Conservation (phyloP, 345 rosid genomes). For the Eucalyptus dawsonii region DNA sequence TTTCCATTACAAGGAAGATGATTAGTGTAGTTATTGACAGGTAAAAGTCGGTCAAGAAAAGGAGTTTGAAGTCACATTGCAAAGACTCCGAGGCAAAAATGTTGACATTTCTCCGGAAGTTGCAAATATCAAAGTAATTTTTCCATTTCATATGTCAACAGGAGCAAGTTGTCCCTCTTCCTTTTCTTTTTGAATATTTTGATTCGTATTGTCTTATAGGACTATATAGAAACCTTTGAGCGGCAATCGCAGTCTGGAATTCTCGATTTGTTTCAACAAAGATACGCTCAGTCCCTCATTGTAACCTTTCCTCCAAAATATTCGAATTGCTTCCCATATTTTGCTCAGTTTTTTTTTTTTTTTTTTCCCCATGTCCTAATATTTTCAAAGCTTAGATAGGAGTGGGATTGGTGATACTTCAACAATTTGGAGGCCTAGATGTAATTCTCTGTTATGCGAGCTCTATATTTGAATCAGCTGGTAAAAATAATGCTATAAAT, state of each 20-base stretch:
- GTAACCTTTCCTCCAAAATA: not conserved
- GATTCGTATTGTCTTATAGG: not conserved
- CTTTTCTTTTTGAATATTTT: not conserved
- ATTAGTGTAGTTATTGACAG: not conserved
- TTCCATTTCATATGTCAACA: not conserved
- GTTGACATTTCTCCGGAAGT: constrained; percentile 35
- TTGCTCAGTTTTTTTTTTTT: not conserved
- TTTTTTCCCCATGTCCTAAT: not conserved
- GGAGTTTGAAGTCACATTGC: constrained; percentile 27
- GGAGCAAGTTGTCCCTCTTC: not conserved
- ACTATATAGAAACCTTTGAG: constrained; percentile 11
- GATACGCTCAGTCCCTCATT: constrained; percentile 21
- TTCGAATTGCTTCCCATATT: not conserved
- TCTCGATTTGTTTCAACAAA: constrained; percentile 20
- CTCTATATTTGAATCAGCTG: constrained; percentile 31
- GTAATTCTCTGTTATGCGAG: constrained; percentile 34
- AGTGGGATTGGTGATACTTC: constrained; percentile 32
- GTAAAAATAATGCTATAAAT: constrained; percentile 1
- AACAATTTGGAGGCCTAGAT: constrained; percentile 25
- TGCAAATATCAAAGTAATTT: constrained; percentile 20
- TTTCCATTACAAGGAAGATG: not conserved
- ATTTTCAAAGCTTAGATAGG: constrained; percentile 19
- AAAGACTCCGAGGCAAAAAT: constrained; percentile 24
- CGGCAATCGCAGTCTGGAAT: constrained; percentile 2
- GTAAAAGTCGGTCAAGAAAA: constrained; percentile 23